Base-by-base conservation (phyloP, 257 asterid species). In the Salvia hispanica region DNA sequence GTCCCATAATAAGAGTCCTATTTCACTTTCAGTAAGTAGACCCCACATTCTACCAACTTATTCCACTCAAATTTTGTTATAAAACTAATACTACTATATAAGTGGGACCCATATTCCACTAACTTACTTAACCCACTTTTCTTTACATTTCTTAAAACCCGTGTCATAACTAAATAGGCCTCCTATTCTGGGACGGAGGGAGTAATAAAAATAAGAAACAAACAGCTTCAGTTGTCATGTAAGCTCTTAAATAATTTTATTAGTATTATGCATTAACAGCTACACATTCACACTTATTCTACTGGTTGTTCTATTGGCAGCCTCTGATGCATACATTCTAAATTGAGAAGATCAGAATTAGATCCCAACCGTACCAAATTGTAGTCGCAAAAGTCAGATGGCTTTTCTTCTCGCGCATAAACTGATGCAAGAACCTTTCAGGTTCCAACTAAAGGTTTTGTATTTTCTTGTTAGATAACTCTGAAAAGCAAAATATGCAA, bases 361-460 rank as follows among this genome's bases (percentile, higher is more conserved):
- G 52, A 71, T 9, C 45, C 60, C 63, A 44, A 14, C 54, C 80
- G 39, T 84, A 88, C 98, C 98, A 50, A 88, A 79, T 70, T 90
- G 78, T 33, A 81, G 78, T 10, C 94, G 84, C 58, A 92, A 69
- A 92, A 90, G 72, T 92, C 92, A 57, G 88, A 90, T 40, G 98
- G 97, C 74, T 86, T 86, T 31, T 88, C 89, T 42, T 88, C 90
- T 58, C 9, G 58, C 0, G 31, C 76, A 74, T 77, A 79, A 56
- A 88, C 78, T 36, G 97, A 88, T 59, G 96, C 93, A 70, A 93
- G 62, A 73, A 77, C 75, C 80, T 63, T 81, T 82, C 2, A 25
- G 76, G 72, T 52, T 70, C 74, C 82, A 84, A 56, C 59, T 72
- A 82, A 72, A 80, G 77, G 77, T 56, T 82, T 54, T 77, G 86